These are phyloP conservation scores for Maudiozyma serrabonitensis DNA, from an alignment of 805 yeast species.

Conservation along the genomic window DNA sequence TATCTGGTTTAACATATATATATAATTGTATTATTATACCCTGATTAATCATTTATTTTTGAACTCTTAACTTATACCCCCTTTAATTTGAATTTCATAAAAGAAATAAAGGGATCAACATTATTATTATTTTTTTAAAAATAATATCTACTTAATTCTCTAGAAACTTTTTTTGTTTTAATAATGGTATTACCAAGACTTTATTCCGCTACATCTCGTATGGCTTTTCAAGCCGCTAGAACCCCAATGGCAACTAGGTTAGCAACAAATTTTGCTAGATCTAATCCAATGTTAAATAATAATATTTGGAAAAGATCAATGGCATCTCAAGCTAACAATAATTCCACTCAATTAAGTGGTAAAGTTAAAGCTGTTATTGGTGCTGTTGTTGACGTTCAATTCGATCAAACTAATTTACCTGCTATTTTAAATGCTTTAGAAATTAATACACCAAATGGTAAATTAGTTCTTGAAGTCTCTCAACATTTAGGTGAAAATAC, in stretches of 20 bases:
- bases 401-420: slow-evolving; percentile 95
- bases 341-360: slow-evolving; percentile 51
- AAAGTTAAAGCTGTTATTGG: slow-evolving; percentile 95
- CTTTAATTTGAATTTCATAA: too few relatives aligned
- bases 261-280: slow-evolving; percentile 1
- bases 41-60: too few relatives aligned
- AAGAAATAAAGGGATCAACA: too few relatives aligned
- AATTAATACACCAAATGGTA: slow-evolving; percentile 68
- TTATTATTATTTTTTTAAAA: too few relatives aligned
- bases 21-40: too few relatives aligned
- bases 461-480: slow-evolving; percentile 93
- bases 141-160: too few relatives aligned
- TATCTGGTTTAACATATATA: too few relatives aligned
- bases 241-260: slow-evolving; percentile 50
- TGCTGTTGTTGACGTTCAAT: slow-evolving; percentile 98
- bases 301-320: slow-evolving; percentile 7
- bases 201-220: slow-evolving; percentile 61
- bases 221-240: slow-evolving; percentile 82
- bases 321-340: slow-evolving; percentile 34
- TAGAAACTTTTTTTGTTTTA: not conserved
- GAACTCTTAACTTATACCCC: too few relatives aligned
- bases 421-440: slow-evolving; percentile 95
- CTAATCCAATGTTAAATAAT: not conserved
- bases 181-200: slow-evolving; percentile 47
- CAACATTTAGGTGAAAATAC: slow-evolving; percentile 99